Evolutionary conservation across 176 grass and related monocot genomes (phyloP).

Genomic region (bread wheat (Triticum aestivum)): IWGSC_CS_RefSeq_v2.1 NC_057812.1:711688854-711689353

Average conservation of each 20-base stretch:
- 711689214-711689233: no score
- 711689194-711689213: no score
- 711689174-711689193: no score
- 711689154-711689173: no score
- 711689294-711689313: neutral
- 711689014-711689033: no score
- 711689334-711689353: neutral
- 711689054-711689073: no score
- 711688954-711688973: neutral
- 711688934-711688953: neutral
- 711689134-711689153: no score
- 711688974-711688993: neutral
- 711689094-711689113: no score
- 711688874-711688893: neutral
- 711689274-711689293: neutral
- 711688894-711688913: neutral
- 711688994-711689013: neutral
- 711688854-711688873: neutral
- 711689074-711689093: no score
- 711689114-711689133: no score
- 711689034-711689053: no score
- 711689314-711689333: conserved; percentile 13
- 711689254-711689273: neutral
- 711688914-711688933: neutral
- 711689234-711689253: neutral